These are phyloP conservation scores for Colletotrichum kahawae DNA, from an alignment of 2,329 filamentous ascomycete species.

Conservation along the genomic window DNA sequence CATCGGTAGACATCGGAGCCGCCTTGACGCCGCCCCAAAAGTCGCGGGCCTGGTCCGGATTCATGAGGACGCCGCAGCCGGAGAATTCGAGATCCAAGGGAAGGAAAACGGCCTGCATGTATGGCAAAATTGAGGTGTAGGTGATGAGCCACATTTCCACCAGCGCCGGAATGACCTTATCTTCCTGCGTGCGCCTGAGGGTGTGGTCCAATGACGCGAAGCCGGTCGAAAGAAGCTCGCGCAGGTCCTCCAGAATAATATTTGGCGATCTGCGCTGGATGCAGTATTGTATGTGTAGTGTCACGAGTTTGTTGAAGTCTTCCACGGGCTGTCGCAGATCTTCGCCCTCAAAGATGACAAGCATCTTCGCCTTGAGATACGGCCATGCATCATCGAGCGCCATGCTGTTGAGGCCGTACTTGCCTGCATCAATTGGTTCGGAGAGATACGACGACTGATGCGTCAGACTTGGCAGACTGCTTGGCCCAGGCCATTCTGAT, in stretches of 20 bases:
- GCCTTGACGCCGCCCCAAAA: constrained; percentile 82
- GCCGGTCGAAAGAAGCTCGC: constrained; percentile 78
- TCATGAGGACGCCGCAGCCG: constrained; percentile 81
- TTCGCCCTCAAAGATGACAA: constrained; percentile 82
- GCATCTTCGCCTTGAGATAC: constrained; percentile 74
- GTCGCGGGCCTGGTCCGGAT: constrained; percentile 77
- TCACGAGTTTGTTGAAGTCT: constrained; percentile 82
- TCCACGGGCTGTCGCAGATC: constrained; percentile 81
- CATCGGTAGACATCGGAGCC: constrained; percentile 33
- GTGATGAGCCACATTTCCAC: constrained; percentile 95
- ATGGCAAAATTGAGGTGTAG: constrained; percentile 88
- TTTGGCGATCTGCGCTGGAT: constrained; percentile 75
- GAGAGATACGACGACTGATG: constrained; percentile 49
- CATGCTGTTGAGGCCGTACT: constrained; percentile 71
- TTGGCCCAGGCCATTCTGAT: constrained; percentile 58
- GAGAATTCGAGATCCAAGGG: constrained; percentile 93
- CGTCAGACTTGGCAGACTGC: constrained; percentile 52
- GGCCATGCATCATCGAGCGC: constrained; percentile 83
- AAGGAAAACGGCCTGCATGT: constrained; percentile 93
- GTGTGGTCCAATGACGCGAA: constrained; percentile 88
- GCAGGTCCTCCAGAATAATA: constrained; percentile 76
- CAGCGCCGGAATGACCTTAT: constrained; percentile 85
- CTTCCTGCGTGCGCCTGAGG: constrained; percentile 78
- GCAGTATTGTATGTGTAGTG: constrained; percentile 78
- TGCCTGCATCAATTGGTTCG: constrained; percentile 60